These are phyloP conservation scores for Dactylellina haptotyla DNA, from an alignment of 2,329 filamentous ascomycete genomes.

Conservation along the genomic window DNA sequence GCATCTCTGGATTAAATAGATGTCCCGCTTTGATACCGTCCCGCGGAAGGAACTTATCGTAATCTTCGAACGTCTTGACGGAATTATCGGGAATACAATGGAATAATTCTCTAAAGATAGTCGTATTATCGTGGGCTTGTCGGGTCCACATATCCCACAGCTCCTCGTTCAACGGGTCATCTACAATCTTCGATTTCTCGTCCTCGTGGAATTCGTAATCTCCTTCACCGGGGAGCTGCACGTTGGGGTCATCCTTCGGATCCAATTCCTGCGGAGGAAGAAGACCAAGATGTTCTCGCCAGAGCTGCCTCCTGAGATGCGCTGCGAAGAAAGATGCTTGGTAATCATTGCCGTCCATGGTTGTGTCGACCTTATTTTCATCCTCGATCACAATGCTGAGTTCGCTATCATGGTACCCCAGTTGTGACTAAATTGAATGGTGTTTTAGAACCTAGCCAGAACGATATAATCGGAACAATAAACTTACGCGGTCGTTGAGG, in stretches of 20 bases:
- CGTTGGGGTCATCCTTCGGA: conserved; percentile 74
- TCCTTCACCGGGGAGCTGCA: conserved; percentile 73
- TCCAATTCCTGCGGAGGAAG: conserved; percentile 77
- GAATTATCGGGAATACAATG: conserved; percentile 89
- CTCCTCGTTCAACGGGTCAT: conserved; percentile 71
- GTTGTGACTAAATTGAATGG: conserved; percentile 67
- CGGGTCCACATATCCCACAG: conserved; percentile 76
- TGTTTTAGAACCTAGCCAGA: not conserved
- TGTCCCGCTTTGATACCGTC: conserved; percentile 82
- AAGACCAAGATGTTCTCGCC: conserved; percentile 89
- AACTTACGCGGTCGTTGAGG: conserved; percentile 77
- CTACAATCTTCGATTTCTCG: conserved; percentile 72
- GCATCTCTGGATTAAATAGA: conserved; percentile 75
- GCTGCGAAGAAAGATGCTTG: conserved; percentile 83
- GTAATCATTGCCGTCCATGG: conserved; percentile 81
- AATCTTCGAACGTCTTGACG: conserved; percentile 90
- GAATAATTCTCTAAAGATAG: conserved; percentile 80
- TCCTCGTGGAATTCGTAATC: conserved; percentile 75
- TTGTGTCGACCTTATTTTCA: conserved; percentile 73
- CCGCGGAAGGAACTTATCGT: conserved; percentile 78
- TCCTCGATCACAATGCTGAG: conserved; percentile 91
- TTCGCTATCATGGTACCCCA: conserved; percentile 90
- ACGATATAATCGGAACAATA: conserved; percentile 56
- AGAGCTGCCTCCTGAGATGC: conserved; percentile 81
- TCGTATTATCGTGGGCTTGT: conserved; percentile 76